Evolutionary conservation across 2,329 filamentous ascomycete species (phyloP).

Genomic region (Hymenoscyphus fraxineus): DNA sequence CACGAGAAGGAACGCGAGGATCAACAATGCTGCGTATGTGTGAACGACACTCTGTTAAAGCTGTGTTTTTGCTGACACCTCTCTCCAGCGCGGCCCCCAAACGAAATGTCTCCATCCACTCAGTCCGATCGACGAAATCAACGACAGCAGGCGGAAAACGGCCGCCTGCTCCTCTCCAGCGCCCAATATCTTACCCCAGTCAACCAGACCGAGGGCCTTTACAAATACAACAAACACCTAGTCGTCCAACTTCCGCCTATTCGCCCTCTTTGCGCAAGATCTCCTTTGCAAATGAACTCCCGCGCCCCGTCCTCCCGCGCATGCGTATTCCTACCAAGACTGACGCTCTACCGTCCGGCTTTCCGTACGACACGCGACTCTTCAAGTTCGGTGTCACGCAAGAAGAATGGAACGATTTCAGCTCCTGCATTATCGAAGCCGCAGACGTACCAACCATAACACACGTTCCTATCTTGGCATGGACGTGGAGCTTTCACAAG

Average conservation of each 20-base stretch:
- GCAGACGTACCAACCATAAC: slow-evolving; percentile 11
- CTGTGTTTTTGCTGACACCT: background rate
- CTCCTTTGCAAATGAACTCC: slow-evolving; percentile 24
- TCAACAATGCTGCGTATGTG: slow-evolving; percentile 5
- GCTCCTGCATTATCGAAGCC: slow-evolving; percentile 20
- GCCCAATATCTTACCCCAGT: background rate
- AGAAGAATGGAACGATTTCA: slow-evolving; percentile 27
- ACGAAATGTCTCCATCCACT: background rate
- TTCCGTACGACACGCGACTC: slow-evolving; percentile 25
- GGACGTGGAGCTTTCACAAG: slow-evolving; percentile 21
- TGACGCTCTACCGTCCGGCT: slow-evolving; percentile 23
- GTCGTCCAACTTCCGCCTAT: slow-evolving; percentile 2
- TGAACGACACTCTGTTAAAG: background rate
- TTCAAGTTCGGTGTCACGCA: slow-evolving; percentile 26
- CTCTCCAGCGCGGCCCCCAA: background rate
- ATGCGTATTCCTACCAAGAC: slow-evolving; percentile 25
- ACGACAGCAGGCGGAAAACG: slow-evolving; percentile 4
- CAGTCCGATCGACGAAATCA: background rate
- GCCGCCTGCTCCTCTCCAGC: background rate
- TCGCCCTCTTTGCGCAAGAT: slow-evolving; percentile 21
- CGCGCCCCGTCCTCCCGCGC: slow-evolving; percentile 22
- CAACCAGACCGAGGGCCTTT: background rate
- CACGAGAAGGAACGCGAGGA: slow-evolving; percentile 3
- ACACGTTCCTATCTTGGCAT: slow-evolving; percentile 17
- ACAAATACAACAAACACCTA: background rate